phyloP scores from a whole-genome alignment of 208 protist genomes.

The Strigomonas galati region DNA sequence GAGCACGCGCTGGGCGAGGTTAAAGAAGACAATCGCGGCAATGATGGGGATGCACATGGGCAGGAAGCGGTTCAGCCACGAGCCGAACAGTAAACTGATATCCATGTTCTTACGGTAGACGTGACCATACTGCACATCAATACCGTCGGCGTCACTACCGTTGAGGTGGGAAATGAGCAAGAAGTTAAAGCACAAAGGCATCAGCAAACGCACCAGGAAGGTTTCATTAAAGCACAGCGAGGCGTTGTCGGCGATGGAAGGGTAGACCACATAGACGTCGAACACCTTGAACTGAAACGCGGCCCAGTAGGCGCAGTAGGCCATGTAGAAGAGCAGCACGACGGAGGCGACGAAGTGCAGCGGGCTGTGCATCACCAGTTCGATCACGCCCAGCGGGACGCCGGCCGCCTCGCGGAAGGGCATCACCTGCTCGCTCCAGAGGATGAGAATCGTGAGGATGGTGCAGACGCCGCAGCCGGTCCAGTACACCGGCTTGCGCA shows the following conservation, averaged over 20 bases:
- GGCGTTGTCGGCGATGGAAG: slow-evolving; percentile 81
- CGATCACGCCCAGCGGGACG: slow-evolving; percentile 64
- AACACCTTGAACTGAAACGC: slow-evolving; percentile 90
- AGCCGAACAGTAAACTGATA: slow-evolving; percentile 69
- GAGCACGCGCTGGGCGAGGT: slow-evolving; percentile 64
- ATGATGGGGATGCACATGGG: slow-evolving; percentile 88
- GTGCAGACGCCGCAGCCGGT: slow-evolving; percentile 37
- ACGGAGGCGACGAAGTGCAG: slow-evolving; percentile 79
- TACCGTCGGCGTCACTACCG: slow-evolving; percentile 23
- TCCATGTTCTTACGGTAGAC: slow-evolving; percentile 90
- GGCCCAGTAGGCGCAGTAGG: slow-evolving; percentile 87
- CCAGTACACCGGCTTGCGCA: slow-evolving; percentile 67
- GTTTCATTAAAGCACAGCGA: slow-evolving; percentile 88
- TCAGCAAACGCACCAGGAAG: slow-evolving; percentile 87
- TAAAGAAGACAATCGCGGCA: slow-evolving; percentile 61
- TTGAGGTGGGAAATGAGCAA: slow-evolving; percentile 72
- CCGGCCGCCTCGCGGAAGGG: slow-evolving; percentile 55
- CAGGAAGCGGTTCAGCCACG: slow-evolving; percentile 77
- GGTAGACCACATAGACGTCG: slow-evolving; percentile 87
- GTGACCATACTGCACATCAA: slow-evolving; percentile 85
- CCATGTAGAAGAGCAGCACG: slow-evolving; percentile 90
- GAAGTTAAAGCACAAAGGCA: slow-evolving; percentile 92
- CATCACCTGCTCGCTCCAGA: slow-evolving; percentile 84
- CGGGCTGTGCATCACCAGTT: slow-evolving; percentile 64
- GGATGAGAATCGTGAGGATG: slow-evolving; percentile 71